phyloP scores from a whole-genome alignment of 2,329 filamentous ascomycete species.

The Alternaria incomplexa region DNA sequence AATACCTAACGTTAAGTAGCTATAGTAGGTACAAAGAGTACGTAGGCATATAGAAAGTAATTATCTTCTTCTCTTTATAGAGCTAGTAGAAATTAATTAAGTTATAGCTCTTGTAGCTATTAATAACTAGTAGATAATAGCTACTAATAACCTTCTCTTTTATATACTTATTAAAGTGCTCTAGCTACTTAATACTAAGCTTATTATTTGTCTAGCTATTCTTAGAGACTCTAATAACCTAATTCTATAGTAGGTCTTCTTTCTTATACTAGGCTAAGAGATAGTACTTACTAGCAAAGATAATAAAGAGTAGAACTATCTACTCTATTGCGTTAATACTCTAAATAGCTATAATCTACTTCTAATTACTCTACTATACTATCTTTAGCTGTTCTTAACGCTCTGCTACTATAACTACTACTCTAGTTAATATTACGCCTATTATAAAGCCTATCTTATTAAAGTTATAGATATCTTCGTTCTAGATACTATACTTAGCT shows the following conservation, averaged over 20 bases:
- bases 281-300: neutral
- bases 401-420: neutral
- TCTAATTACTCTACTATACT: neutral
- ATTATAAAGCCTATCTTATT: neutral
- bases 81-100: conserved; percentile 5
- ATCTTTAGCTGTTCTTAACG: neutral
- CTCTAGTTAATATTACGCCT: neutral
- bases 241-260: neutral
- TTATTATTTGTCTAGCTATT: neutral
- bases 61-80: conserved; percentile 8
- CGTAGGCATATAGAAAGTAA: neutral
- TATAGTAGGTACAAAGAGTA: neutral
- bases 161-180: conserved; percentile 5
- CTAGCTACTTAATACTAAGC: neutral
- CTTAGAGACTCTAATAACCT: neutral
- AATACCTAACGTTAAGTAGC: neutral
- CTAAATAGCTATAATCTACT: neutral
- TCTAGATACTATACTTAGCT: neutral
- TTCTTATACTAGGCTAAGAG: neutral
- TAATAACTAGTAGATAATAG: conserved; percentile 6
- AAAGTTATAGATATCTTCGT: neutral
- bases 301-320: neutral
- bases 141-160: neutral
- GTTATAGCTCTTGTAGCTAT: conserved; percentile 11
- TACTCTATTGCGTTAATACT: neutral